Base-by-base conservation (phyloP, 192 early-diverging fungal genomes). In the Funneliformis geosporum region DNA sequence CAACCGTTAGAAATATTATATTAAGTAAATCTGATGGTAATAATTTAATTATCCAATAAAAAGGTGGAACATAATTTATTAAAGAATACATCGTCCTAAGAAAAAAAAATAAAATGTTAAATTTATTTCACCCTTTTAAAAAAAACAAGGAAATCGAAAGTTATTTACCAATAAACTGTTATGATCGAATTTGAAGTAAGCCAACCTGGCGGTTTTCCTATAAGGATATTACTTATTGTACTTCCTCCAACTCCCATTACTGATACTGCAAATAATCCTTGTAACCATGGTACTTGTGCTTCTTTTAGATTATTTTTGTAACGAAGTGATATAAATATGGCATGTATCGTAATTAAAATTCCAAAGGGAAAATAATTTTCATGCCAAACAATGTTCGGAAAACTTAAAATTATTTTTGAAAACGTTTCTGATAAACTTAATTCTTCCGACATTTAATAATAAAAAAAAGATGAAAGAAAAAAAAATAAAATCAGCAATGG, bases 301-400 rank as follows among this genome's bases (percentile, higher is more conserved):
- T 43, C 27, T 75, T 75, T 60, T 61, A 75, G 14, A 75, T 16
- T n/a, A 38, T 59, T 60, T 38, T 75, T 59, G 61, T 75, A 75
- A 39, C 33, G 59, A 28, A 28, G 23, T 5, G 42, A 40, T 60
- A 75, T 39, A 43, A 60, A 60, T n/a, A 75, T 28, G 10, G 73
- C 73, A 61, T 61, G 73, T 27, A 75, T 7, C 8, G 60, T 61
- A 40, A 16, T 39, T 39, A 75, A 23, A 75, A 75, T 61, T 33
- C 18, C 33, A 28, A 75, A 61, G 21, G 73, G 73, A 12, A 60
- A 11, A 59, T 33, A 60, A 14, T 12, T 42, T 25, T 75, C 73
- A 60, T 75, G 50, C 50, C 50, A 75, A 75, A 75, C 59, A 18
- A 40, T 18, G 11, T 2, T 40, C 21, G 73, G 73, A n/a, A 11